phyloP scores from a whole-genome alignment of 2,329 filamentous ascomycete species.

The Trichoderma oligosporum region DNA sequence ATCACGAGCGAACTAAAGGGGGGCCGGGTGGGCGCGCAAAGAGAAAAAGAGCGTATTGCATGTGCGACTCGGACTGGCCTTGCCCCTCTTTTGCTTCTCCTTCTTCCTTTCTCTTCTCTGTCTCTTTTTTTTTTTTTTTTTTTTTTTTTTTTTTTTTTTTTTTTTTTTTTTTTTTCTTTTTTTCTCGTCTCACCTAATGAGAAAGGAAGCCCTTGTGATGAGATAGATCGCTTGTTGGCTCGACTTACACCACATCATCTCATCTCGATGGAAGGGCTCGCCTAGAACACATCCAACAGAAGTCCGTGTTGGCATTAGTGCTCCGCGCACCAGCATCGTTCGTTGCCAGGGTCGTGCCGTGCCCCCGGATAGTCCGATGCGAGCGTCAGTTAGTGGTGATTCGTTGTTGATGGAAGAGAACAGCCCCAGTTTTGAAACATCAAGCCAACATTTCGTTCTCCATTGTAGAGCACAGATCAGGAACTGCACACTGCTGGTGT shows the following conservation, averaged over 20 bases:
- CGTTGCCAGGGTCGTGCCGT: constrained; percentile 5
- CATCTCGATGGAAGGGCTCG: constrained; percentile 8
- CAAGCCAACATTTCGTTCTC: not conserved
- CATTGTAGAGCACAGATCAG: constrained; percentile 5
- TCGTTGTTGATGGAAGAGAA: not conserved
- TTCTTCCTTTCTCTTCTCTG: not conserved
- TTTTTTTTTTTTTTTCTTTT: not conserved
- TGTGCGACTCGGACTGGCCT: not conserved
- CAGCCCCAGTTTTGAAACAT: not conserved
- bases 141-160: not conserved
- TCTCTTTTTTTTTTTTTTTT: not conserved
- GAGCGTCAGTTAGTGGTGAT: not conserved
- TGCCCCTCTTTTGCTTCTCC: not conserved
- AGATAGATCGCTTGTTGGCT: constrained; percentile 6
- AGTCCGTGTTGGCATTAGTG: not conserved
- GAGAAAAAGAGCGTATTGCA: not conserved
- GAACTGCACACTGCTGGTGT: constrained; percentile 5
- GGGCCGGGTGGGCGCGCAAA: not conserved
- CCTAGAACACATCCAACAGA: not conserved
- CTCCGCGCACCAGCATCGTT: not conserved
- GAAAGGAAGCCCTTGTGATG: not conserved
- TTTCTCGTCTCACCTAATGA: not conserved
- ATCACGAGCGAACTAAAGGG: not conserved
- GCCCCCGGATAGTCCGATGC: constrained; percentile 11
- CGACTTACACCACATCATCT: constrained; percentile 7